Conservation (phyloP, 441 rosid genomes). For the Metrosideros polymorpha region DNA sequence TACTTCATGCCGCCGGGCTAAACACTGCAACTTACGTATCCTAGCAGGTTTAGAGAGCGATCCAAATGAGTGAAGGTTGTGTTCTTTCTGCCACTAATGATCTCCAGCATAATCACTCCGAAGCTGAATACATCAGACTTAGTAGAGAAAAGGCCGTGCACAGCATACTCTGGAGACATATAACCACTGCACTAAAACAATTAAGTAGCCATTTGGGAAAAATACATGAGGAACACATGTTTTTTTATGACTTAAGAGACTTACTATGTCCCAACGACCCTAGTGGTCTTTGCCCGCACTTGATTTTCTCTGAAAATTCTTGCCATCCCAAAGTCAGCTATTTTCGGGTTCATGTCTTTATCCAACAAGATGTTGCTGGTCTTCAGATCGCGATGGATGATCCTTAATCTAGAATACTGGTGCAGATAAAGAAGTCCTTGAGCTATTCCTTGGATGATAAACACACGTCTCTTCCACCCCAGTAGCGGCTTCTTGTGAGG, state of each 20-base stretch:
- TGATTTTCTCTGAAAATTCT: neutral
- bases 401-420: neutral
- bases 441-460: neutral
- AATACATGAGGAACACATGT: neutral
- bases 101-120: neutral
- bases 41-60: neutral
- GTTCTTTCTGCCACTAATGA: neutral
- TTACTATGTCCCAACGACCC: neutral
- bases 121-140: constrained; percentile 1
- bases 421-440: neutral
- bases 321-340: neutral
- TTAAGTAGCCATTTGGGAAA: neutral
- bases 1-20: neutral
- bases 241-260: neutral
- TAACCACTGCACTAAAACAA: neutral
- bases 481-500: neutral
- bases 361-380: neutral
- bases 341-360: neutral
- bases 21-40: neutral
- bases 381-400: neutral
- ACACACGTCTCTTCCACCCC: neutral
- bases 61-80: neutral
- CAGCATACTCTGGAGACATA: neutral
- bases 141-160: neutral
- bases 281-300: neutral